Evolutionary conservation across 1,139 yeast species (phyloP), one percentile per base, ranked within the genome.

Genomic region (Nakaseomyces sp.): DNA sequence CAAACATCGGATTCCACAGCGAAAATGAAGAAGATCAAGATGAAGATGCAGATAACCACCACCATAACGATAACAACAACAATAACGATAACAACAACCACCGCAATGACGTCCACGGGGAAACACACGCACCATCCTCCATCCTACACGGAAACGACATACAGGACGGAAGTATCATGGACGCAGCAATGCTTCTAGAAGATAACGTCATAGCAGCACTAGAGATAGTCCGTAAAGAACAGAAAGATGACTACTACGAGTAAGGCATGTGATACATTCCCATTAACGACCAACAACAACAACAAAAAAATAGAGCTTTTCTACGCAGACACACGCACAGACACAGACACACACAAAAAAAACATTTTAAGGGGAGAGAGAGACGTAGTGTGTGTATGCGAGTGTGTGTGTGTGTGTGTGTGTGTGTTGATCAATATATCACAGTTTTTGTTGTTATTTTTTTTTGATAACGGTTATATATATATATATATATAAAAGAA

Each of bases 161-260:
- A 45, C 10, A 42, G 50, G 41, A 35, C 47, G 43, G 42, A 46
- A 40, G 38, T 46, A 44, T 58, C 6, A 53, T 61, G 41, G 64
- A 61, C 33, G 60, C 57, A 26, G 67, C 66, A 7, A 56, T 65
- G 42, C 53, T 59, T 40, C 52, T 63, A 54, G 72, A 66, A 24
- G 73, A 69, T 44, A 78, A 79, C 41, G 72, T 80, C 10, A 73
- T 80, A 46, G 86, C 83, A 0, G 85, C 80, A 3, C 83, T 80
- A 2, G 83, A 79, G 51, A 79, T 79, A 39, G 84, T 79, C 0
- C 80, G 76, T 50, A 52, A 60, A 37, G 56, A 47, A 37, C 54
- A 41, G 43, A 45, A 44, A 35, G 46, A 39, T 35, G 38, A 35
- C 5, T 20, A 35, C 38, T 22, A 35, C 18, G 36, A 17, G 2